Percentiles rank a stretch among this genome's conserved stretches.
Conservation (phyloP, 2,329 filamentous ascomycete species). For the Colletotrichum simmondsii region DNA sequence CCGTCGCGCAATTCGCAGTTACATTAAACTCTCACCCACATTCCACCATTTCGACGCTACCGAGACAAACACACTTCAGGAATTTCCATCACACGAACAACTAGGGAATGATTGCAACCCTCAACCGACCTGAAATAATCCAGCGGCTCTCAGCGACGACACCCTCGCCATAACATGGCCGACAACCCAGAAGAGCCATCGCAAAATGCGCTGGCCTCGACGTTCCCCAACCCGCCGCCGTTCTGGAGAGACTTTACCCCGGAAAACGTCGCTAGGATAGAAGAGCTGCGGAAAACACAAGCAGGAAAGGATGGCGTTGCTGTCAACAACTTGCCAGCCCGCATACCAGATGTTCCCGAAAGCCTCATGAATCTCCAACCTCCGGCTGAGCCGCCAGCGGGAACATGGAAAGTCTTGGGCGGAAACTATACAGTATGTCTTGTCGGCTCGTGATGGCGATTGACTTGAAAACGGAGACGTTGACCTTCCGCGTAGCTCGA, state of each 20-base stretch:
- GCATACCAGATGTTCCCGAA: slow-evolving; percentile 66
- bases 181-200: slow-evolving; percentile 57
- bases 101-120: slow-evolving; percentile 1
- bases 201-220: slow-evolving; percentile 63
- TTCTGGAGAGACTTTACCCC: slow-evolving; percentile 92
- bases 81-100: background rate
- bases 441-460: background rate
- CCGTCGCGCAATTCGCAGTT: background rate
- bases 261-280: slow-evolving; percentile 72
- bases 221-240: slow-evolving; percentile 87
- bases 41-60: background rate
- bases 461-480: background rate
- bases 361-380: slow-evolving; percentile 85
- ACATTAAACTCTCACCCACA: background rate
- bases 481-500: slow-evolving; percentile 53
- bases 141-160: background rate
- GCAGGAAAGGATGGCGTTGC: slow-evolving; percentile 43
- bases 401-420: slow-evolving; percentile 81
- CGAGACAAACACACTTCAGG: background rate
- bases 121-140: background rate
- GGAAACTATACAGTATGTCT: slow-evolving; percentile 66
- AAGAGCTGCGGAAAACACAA: slow-evolving; percentile 53
- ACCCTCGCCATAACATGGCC: slow-evolving; percentile 61
- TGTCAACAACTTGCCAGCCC: slow-evolving; percentile 38
- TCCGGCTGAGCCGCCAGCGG: slow-evolving; percentile 76